A percentile compares a stretch with the other conserved stretches of the same genome.
Conservation (phyloP, 2,329 filamentous ascomycete species). For the Apiospora kogelbergensis region DNA sequence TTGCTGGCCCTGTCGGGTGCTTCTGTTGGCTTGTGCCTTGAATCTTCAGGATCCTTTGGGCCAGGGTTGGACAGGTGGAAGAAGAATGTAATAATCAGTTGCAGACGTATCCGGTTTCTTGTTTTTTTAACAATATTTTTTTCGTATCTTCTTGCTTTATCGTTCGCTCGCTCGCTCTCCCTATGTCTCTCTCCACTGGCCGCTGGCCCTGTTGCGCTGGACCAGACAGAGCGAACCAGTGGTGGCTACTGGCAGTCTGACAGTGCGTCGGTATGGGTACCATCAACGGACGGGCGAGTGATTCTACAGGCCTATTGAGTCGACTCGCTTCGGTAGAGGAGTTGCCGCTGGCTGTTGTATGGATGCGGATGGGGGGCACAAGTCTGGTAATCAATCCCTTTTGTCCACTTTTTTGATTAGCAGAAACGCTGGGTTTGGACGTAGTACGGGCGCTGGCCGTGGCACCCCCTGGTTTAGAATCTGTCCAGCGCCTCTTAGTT, state of each 20-base stretch:
- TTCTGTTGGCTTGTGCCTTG: neutral
- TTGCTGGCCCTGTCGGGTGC: neutral
- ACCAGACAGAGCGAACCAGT: neutral
- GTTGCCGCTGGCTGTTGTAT: neutral
- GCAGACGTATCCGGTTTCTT: neutral
- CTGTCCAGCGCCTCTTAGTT: neutral
- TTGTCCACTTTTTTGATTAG: conserved; percentile 7
- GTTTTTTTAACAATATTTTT: neutral
- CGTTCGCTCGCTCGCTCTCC: neutral
- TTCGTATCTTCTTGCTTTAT: neutral
- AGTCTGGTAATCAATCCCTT: conserved; percentile 3
- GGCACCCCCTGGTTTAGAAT: neutral
- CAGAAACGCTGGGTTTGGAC: conserved; percentile 1
- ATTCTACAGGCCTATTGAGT: neutral
- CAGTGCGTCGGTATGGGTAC: neutral
- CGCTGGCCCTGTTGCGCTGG: neutral
- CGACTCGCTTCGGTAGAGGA: neutral
- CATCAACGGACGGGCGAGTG: neutral
- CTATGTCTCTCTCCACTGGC: neutral
- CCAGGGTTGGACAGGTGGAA: neutral
- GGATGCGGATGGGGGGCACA: conserved; percentile 4
- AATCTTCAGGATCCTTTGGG: neutral
- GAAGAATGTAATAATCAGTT: conserved; percentile 5
- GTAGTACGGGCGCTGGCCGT: neutral
- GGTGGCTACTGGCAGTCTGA: neutral